phyloP scores from a whole-genome alignment of 2,329 filamentous ascomycete species.

The Aspergillus bombycis region DNA sequence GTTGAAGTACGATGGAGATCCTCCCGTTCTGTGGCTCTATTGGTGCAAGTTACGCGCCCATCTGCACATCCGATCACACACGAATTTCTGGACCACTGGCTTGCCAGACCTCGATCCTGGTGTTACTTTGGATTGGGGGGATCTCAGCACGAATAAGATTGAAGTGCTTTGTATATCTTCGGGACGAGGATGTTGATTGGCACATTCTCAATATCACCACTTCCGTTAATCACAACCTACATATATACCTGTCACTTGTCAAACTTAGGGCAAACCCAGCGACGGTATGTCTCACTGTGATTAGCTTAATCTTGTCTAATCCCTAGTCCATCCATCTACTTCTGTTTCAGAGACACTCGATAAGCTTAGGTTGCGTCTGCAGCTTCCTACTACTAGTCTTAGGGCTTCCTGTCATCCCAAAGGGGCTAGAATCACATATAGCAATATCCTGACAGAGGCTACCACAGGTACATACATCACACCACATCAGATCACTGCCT shows the following conservation, averaged over 20 bases:
- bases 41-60: conserved; percentile 33
- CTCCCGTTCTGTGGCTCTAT: conserved; percentile 21
- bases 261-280: neutral
- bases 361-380: neutral
- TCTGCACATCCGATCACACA: conserved; percentile 21
- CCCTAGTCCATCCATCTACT: neutral
- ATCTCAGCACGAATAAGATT: neutral
- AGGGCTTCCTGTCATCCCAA: neutral
- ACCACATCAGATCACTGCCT: conserved; percentile 6
- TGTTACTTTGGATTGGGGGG: neutral
- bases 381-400: neutral
- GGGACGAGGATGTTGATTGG: neutral
- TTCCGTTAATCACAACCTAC: neutral
- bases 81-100: neutral
- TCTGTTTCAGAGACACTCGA: neutral
- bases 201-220: neutral
- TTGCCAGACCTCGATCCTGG: neutral
- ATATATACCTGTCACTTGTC: neutral
- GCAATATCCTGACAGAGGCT: too few relatives aligned
- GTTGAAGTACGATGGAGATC: conserved; percentile 10
- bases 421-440: neutral
- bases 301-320: neutral
- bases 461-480: neutral
- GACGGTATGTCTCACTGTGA: too few relatives aligned
- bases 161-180: neutral